Evolutionary conservation across 139 green algal species (phyloP), one percentile per base, ranked within the genome.

Genomic region (Chlamydomonas incerta): DNA sequence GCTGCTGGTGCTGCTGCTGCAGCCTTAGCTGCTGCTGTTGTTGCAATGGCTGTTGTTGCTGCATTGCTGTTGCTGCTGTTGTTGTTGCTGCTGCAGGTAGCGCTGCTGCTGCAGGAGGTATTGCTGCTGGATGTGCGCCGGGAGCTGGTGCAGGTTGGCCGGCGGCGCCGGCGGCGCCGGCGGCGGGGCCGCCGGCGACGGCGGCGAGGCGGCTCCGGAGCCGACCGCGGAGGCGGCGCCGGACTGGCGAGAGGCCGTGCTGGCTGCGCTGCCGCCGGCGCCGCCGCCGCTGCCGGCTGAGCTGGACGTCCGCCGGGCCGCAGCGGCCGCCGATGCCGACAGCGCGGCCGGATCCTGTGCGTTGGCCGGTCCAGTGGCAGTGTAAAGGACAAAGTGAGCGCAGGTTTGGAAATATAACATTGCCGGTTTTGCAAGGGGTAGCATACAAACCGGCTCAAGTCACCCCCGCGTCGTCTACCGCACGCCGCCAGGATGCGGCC

Each of bases 1-100:
- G 72, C 47, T 83, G 74, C 55, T 77, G 72, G 66, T 80, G 79
- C 69, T 58, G 55, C 46, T 60, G 57, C 47, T 80, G 77, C 34
- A n/a, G n/a, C n/a, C n/a, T n/a, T n/a, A n/a, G n/a, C n/a, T n/a
- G n/a, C n/a, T n/a, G n/a, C n/a, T n/a, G n/a, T n/a, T n/a, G n/a
- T n/a, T n/a, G 87, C 46, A 37, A 47, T 17, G 68, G 79, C 60
- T 35, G 75, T 75, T 57, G 80, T 34, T 41, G 20, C n/a, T 35
- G 50, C 4, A 46, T 46, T 4, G 72, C 60, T 37, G 76, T 75
- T 57, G 80, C 47, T 33, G 21, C 31, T 37, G 41, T 1, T 5
- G 21, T 17, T 79, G 73, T 31, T 66, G 74, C 41, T 84, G 74
- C 41, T 72, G 67, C 58, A 76, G 69, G 55, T 33, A 67, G 72